Evolutionary conservation across 1,139 yeast genomes (phyloP).

Genomic region (Diutina rugosa): DNA sequence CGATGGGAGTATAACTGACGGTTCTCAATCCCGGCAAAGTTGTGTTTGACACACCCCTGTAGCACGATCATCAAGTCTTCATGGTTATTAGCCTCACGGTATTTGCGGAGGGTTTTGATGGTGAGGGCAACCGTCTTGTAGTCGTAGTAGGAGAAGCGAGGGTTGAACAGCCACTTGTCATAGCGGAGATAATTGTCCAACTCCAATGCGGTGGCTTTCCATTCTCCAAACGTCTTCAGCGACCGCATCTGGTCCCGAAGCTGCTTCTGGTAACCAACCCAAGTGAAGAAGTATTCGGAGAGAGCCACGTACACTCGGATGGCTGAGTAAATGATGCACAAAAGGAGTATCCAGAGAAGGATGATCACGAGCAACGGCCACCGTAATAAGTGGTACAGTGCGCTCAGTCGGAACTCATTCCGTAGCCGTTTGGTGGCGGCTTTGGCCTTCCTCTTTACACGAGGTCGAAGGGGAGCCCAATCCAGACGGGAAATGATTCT

Average conservation of each 20-base stretch:
- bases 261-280: conserved; percentile 45
- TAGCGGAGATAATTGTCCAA: conserved; percentile 47
- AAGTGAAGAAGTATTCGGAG: conserved; percentile 44
- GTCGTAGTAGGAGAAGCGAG: conserved; percentile 58
- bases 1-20: conserved; percentile 60
- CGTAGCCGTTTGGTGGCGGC: conserved; percentile 13
- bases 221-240: conserved; percentile 43
- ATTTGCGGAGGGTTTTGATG: conserved; percentile 25
- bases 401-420: conserved; percentile 33
- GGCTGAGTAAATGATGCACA: conserved; percentile 36
- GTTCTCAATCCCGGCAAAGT: conserved; percentile 73
- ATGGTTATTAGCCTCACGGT: conserved; percentile 19
- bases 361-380: conserved; percentile 53
- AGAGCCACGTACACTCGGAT: conserved; percentile 53
- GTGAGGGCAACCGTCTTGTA: conserved; percentile 44
- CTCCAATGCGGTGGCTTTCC: conserved; percentile 44
- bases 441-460: not conserved
- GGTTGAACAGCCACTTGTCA: conserved; percentile 52
- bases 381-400: conserved; percentile 41
- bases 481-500: conserved; percentile 46
- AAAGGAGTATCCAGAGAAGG: conserved; percentile 37
- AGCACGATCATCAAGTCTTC: conserved; percentile 42
- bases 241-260: conserved; percentile 37
- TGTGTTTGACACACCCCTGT: conserved; percentile 57
- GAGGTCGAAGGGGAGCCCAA: conserved; percentile 47